Evolutionary conservation across 202 grass and related monocot genomes (phyloP), one percentile per base, ranked within the genome.

Genomic region (Setaria italica): DNA sequence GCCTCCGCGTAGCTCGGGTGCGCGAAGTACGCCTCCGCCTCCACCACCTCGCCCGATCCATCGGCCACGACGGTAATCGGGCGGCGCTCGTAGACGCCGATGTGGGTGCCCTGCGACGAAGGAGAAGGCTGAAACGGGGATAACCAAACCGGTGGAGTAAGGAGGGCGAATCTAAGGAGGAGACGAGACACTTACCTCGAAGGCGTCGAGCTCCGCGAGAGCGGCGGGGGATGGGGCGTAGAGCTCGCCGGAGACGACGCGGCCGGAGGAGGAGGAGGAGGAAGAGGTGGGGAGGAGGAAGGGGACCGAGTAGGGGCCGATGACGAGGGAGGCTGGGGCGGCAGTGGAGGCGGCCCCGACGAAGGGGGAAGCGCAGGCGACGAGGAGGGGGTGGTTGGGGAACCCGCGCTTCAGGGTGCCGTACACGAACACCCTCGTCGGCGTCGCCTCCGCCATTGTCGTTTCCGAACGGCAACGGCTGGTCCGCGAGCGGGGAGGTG

Each of bases 391-490:
- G 80, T 97, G 79, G 76, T 94, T 97, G 2, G 90, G 87, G 82
- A 94, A 93, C 12, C 82, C 87, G 32, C 80, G 84, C 85, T 97
- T 97, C 25, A 97, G 85, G 50, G 92, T 97, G 45, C 95, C 92
- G 41, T 97, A 94, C 39, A 94, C 82, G 80, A 97, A 97, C 79
- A 97, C 82, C 76, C 82, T 90, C 50, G 69, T 82, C 70, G 78
- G 49, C 66, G 67, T 25, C 72, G 55, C 13, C 58, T 77, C 39
- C 70, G 43, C 13, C 60, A 82, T 59, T 49, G 33, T 75, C 50
- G 48, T 33, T 37, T 58, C 55, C 7, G 6, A 19, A 57, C 20
- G 19, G 20, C 55, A 58, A n/a, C 55, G 6, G 55, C 55, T n/a
- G 55, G 20, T 58, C 20, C 55, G 17, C 7, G 55, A 50, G 43